phyloP scores from a whole-genome alignment of 768 basidiomycete species.

The Macrolepiota fuliginosa region DNA sequence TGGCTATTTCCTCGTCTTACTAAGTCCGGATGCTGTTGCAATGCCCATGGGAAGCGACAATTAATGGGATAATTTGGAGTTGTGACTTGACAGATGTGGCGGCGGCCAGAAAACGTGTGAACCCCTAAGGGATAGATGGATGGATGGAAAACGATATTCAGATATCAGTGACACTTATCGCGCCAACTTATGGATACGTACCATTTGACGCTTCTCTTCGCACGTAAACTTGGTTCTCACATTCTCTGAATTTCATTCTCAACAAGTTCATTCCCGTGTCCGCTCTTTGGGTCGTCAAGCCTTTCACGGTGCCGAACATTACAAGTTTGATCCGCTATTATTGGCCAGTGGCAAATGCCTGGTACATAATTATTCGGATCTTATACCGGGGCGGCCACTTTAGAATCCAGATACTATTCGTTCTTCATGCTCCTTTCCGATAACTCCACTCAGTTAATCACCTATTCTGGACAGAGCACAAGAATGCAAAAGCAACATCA shows the following conservation, averaged over 20 bases:
- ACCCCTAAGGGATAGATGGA: not conserved
- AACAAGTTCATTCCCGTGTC: not conserved
- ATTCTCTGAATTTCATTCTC: not conserved
- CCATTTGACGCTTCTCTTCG: not conserved
- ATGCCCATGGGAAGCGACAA: not conserved
- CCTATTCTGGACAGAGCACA: not conserved
- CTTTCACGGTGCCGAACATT: slow-evolving; percentile 4
- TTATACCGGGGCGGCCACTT: not conserved
- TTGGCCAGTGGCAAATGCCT: not conserved
- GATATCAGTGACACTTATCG: slow-evolving; percentile 1
- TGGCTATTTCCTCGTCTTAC: not conserved
- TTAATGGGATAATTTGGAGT: not conserved
- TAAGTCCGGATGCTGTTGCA: slow-evolving; percentile 3
- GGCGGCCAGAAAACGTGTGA: slow-evolving; percentile 7
- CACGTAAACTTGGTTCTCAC: slow-evolving; percentile 8
- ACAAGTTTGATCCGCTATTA: slow-evolving; percentile 8
- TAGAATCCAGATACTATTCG: not conserved
- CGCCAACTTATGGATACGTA: slow-evolving; percentile 1
- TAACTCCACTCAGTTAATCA: not conserved
- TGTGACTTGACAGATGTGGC: slow-evolving; percentile 8
- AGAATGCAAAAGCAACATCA: not conserved
- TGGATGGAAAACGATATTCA: not conserved
- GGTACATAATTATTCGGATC: not conserved
- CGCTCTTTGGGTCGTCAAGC: not conserved
- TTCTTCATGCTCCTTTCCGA: not conserved